Conservation (phyloP, 371 early-diverging fungal species). For the Rhizopus sp. region DNA sequence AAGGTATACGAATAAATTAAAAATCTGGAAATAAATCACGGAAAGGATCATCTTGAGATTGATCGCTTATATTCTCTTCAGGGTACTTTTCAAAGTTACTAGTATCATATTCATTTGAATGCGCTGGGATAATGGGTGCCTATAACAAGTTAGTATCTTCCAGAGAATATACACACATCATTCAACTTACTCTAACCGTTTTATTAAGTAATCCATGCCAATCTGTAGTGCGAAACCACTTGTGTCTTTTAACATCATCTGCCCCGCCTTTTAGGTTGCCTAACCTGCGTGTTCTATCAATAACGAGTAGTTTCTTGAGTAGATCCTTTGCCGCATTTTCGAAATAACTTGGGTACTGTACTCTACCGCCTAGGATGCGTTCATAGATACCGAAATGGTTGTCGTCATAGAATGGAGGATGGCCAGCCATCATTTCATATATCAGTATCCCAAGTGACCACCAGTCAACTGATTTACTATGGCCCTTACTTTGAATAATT, state of each 20-base stretch:
- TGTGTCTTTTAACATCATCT: slow-evolving; percentile 77
- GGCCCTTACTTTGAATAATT: slow-evolving; percentile 96
- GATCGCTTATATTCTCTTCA: slow-evolving; percentile 44
- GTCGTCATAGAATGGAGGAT: slow-evolving; percentile 97
- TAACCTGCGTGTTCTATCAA: slow-evolving; percentile 76
- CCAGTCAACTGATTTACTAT: slow-evolving; percentile 98
- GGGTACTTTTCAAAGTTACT: slow-evolving; percentile 71
- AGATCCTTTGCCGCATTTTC: slow-evolving; percentile 80
- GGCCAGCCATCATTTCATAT: slow-evolving; percentile 95
- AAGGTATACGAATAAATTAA: slow-evolving; percentile 21
- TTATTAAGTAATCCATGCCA: slow-evolving; percentile 79
- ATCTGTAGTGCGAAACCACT: slow-evolving; percentile 85
- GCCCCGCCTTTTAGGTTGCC: slow-evolving; percentile 62
- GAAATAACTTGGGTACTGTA: slow-evolving; percentile 76
- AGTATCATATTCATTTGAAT: slow-evolving; percentile 65
- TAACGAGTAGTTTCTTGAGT: slow-evolving; percentile 71
- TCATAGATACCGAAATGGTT: slow-evolving; percentile 88
- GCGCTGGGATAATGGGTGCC: slow-evolving; percentile 66
- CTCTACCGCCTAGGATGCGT: slow-evolving; percentile 75
- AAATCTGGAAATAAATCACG: slow-evolving; percentile 48
- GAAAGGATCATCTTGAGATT: slow-evolving; percentile 45
- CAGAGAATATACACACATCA: slow-evolving; percentile 45
- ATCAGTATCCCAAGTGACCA: slow-evolving; percentile 98
- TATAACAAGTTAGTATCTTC: not conserved
- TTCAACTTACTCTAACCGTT: slow-evolving; percentile 52